A percentile compares a stretch with the other conserved stretches of the same genome.
Evolutionary conservation across 2,329 filamentous ascomycete species (phyloP).

Genomic region (Ustulina deusta): DNA sequence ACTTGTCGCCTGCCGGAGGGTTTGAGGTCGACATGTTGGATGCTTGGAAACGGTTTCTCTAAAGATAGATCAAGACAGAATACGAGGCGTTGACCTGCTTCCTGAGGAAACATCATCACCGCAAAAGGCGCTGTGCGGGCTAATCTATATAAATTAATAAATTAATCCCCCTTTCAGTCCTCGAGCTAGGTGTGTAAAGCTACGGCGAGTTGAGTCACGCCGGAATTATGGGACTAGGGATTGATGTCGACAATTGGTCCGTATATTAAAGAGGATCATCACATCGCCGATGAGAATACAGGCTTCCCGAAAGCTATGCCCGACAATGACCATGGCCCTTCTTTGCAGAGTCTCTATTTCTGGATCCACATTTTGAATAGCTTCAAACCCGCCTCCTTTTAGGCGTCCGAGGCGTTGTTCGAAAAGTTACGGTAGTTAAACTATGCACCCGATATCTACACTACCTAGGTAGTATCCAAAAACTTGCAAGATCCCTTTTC

Average conservation of each 20-base stretch:
- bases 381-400: not conserved
- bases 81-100: not conserved
- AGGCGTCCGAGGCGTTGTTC: not conserved
- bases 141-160: conserved; percentile 25
- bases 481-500: not conserved
- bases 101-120: not conserved
- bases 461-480: not conserved
- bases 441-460: no score
- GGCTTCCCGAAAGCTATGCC: not conserved
- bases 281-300: not conserved
- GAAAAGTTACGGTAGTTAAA: no score
- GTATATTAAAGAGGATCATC: not conserved
- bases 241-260: conserved; percentile 21
- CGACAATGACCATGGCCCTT: not conserved
- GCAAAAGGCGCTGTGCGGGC: not conserved
- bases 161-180: not conserved
- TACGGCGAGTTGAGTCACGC: conserved; percentile 33
- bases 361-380: not conserved
- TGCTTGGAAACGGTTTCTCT: not conserved
- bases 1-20: conserved; percentile 10
- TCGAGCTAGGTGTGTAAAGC: not conserved
- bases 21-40: conserved; percentile 33
- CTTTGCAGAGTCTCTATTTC: not conserved
- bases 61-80: not conserved
- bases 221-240: not conserved